phyloP scores from a whole-genome alignment of 2,329 filamentous ascomycete genomes.

The Trichophaea hybrida region DNA sequence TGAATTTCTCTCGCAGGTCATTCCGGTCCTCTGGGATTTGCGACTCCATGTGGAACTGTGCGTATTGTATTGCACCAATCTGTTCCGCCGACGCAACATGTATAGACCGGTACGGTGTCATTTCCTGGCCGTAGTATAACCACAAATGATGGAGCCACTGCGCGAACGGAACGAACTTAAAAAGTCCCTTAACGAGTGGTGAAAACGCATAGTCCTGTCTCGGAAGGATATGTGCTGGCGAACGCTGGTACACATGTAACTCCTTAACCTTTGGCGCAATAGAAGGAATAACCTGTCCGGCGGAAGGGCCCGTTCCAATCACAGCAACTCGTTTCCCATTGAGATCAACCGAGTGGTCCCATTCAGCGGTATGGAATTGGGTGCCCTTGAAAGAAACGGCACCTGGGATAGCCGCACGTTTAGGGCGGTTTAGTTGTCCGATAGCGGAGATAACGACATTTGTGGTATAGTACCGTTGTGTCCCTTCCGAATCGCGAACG shows the following conservation, averaged over 20 bases:
- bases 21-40: conserved; percentile 44
- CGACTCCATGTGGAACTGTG: conserved; percentile 36
- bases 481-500: neutral
- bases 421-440: conserved; percentile 44
- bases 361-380: conserved; percentile 45
- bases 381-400: conserved; percentile 41
- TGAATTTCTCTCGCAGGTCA: conserved; percentile 39
- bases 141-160: conserved; percentile 35
- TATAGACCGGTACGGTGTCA: conserved; percentile 35
- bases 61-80: conserved; percentile 33
- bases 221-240: conserved; percentile 46
- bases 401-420: conserved; percentile 30
- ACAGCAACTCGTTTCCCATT: conserved; percentile 43
- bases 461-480: neutral
- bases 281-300: conserved; percentile 42
- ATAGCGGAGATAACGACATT: conserved; percentile 39
- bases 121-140: conserved; percentile 34
- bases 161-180: conserved; percentile 37
- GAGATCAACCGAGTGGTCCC: conserved; percentile 41
- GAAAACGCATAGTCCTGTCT: conserved; percentile 44
- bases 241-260: conserved; percentile 22
- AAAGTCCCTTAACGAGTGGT: conserved; percentile 25
- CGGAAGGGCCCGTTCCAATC: conserved; percentile 42
- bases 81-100: conserved; percentile 32
- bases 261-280: conserved; percentile 36